Conservation (phyloP, 208 protist genomes). For the Dictyostelium gargantuum region DNA sequence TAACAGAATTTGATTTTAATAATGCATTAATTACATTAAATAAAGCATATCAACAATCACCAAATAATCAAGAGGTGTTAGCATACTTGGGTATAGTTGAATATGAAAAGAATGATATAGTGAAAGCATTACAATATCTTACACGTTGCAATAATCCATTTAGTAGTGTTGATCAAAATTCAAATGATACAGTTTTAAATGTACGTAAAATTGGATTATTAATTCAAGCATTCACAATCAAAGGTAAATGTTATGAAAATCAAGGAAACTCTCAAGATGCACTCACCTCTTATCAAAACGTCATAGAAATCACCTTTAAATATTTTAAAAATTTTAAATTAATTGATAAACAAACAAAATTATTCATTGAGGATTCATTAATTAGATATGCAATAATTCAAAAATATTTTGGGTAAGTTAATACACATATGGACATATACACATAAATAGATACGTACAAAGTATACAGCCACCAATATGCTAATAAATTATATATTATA, state of each 20-base stretch:
- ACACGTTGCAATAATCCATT: neutral
- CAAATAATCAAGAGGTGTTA: slow-evolving; percentile 33
- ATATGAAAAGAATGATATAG: slow-evolving; percentile 39
- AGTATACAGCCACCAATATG: too few species aligned
- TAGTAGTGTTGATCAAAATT: neutral
- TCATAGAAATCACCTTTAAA: neutral
- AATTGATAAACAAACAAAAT: slow-evolving; percentile 16
- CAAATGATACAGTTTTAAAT: neutral
- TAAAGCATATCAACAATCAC: neutral
- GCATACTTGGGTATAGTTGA: slow-evolving; percentile 42
- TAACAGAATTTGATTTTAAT: slow-evolving; percentile 25
- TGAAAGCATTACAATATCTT: neutral
- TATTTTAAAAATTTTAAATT: slow-evolving; percentile 11
- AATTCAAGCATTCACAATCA: slow-evolving; percentile 24
- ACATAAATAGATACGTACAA: neutral
- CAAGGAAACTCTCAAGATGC: neutral
- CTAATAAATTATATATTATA: too few species aligned
- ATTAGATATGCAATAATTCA: slow-evolving; percentile 1
- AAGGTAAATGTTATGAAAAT: slow-evolving; percentile 57
- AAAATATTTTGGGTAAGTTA: slow-evolving; percentile 3
- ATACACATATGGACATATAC: neutral
- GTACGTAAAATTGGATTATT: slow-evolving; percentile 12
- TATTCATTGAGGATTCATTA: slow-evolving; percentile 10
- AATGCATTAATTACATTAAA: slow-evolving; percentile 23
- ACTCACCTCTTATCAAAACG: neutral